phyloP scores from a whole-genome alignment of 495 filamentous ascomycete genomes.

The Aspergillus ostianus region DNA sequence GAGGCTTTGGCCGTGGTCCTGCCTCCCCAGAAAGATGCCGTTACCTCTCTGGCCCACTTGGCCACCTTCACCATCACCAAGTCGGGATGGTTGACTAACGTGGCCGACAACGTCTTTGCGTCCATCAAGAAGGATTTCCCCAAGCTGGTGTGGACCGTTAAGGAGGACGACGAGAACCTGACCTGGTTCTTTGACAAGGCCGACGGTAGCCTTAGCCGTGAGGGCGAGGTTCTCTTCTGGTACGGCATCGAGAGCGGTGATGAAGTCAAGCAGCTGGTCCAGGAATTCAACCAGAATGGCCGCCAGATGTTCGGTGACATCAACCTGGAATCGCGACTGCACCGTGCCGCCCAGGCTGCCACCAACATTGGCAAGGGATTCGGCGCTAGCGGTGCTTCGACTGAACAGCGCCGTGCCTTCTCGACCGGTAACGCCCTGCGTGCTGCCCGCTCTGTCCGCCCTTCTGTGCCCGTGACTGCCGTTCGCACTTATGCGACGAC shows the following conservation, averaged over 20 bases:
- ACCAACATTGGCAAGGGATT: constrained; percentile 53
- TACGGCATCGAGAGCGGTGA: constrained; percentile 85
- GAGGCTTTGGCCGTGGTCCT: constrained; percentile 93
- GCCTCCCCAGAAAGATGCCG: constrained; percentile 54
- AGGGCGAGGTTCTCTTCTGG: constrained; percentile 94
- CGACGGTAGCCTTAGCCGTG: constrained; percentile 80
- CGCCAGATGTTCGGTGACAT: constrained; percentile 87
- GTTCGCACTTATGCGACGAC: constrained; percentile 63
- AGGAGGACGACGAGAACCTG: constrained; percentile 93
- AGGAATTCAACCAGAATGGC: constrained; percentile 81
- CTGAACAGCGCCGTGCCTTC: constrained; percentile 64
- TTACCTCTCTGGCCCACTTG: constrained; percentile 63
- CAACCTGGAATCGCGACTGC: constrained; percentile 81
- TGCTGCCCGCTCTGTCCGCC: constrained; percentile 31
- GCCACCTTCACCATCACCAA: constrained; percentile 95
- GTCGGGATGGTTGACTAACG: constrained; percentile 90
- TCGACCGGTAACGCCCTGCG: constrained; percentile 55
- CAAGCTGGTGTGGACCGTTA: constrained; percentile 94
- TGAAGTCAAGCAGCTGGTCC: constrained; percentile 82
- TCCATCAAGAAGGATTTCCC: constrained; percentile 90
- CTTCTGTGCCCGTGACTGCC: constrained; percentile 27
- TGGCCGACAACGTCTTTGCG: constrained; percentile 96
- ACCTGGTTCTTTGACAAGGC: constrained; percentile 99
- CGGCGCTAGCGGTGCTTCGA: constrained; percentile 41
- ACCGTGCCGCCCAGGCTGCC: constrained; percentile 69